These are phyloP conservation scores for Phylloboletellus chloephorus DNA, from an alignment of 1,284 basidiomycete species.

Conservation along the genomic window DNA sequence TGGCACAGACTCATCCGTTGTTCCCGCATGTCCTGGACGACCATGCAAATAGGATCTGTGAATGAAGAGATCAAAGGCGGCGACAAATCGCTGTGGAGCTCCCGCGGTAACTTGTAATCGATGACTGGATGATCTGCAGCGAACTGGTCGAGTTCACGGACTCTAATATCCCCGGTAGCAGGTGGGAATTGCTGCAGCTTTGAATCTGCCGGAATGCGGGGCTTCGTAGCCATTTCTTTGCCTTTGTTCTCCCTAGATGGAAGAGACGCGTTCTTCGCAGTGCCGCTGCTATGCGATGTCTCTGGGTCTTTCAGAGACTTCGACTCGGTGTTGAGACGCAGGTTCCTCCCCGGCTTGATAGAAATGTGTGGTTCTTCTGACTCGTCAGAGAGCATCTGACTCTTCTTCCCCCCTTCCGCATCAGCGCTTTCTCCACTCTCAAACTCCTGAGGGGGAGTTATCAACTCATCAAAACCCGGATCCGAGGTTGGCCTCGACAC, in stretches of 20 bases:
- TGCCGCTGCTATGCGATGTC: conserved; percentile 1
- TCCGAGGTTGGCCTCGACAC: conserved; percentile 15
- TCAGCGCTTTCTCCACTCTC: conserved; percentile 14
- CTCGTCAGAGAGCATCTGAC: conserved; percentile 8
- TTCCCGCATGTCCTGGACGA: conserved; percentile 85
- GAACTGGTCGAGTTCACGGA: conserved; percentile 11
- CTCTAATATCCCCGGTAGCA: background rate
- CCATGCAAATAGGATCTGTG: conserved; percentile 67
- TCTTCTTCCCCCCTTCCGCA: conserved; percentile 11
- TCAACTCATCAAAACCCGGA: conserved; percentile 15
- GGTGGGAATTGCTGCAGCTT: conserved; percentile 2
- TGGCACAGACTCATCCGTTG: conserved; percentile 91
- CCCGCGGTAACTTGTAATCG: conserved; percentile 56
- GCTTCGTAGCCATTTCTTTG: background rate
- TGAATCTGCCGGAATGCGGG: conserved; percentile 1
- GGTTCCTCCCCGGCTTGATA: background rate
- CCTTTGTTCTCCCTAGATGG: conserved; percentile 2
- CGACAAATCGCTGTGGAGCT: conserved; percentile 48
- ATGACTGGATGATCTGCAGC: conserved; percentile 24
- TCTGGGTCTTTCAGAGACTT: conserved; percentile 1
- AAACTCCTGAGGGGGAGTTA: conserved; percentile 13
- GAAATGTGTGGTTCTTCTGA: conserved; percentile 3
- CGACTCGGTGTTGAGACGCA: conserved; percentile 7
- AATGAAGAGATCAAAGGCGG: conserved; percentile 58
- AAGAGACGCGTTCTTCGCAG: background rate